These are phyloP conservation scores for Sonneratia alba DNA, from an alignment of 345 rosid species.

Conservation along the genomic window DNA sequence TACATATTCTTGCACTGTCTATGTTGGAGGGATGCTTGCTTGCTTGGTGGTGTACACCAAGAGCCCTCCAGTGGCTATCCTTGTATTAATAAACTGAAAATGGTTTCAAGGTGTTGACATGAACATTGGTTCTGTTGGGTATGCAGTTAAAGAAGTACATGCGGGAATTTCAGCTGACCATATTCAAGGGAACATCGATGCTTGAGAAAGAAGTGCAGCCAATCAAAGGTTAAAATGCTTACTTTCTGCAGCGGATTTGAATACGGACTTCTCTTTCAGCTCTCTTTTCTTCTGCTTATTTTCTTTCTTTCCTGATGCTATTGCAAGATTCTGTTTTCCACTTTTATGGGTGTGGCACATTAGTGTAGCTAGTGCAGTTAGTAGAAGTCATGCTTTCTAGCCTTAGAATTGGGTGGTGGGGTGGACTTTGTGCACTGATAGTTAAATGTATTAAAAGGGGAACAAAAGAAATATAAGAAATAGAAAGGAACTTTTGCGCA, in stretches of 20 bases:
- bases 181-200: constrained; percentile 80
- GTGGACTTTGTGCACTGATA: background rate
- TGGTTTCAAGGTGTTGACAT: background rate
- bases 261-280: background rate
- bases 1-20: too few relatives aligned
- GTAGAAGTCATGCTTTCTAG: background rate
- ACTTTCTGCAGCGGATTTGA: background rate
- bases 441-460: background rate
- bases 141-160: constrained; percentile 56
- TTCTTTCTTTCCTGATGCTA: background rate
- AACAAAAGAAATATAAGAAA: background rate
- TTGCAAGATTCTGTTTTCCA: background rate
- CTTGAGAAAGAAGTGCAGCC: constrained; percentile 65
- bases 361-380: background rate
- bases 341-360: background rate
- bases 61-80: background rate
- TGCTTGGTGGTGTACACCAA: background rate
- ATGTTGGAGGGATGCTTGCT: too few relatives aligned
- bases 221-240: constrained; percentile 13
- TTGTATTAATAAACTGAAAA: background rate
- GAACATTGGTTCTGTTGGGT: background rate
- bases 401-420: background rate
- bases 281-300: background rate
- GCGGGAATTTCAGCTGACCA: constrained; percentile 58
- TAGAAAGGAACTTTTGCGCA: background rate